Evolutionary conservation across 192 early-diverging fungal genomes (phyloP).

Genomic region (Mortierella antarctica): DNA sequence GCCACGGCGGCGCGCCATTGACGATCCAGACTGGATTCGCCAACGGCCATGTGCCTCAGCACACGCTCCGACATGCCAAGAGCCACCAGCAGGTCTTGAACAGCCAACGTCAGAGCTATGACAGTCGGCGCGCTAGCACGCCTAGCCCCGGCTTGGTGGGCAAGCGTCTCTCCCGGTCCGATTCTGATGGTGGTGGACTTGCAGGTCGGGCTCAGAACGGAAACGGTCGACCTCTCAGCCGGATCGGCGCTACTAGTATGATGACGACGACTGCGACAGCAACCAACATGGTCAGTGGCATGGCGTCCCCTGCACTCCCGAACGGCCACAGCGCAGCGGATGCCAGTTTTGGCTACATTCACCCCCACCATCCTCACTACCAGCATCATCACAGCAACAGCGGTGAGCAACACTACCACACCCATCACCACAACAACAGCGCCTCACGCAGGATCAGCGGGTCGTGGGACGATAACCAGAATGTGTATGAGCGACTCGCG

Average conservation of each 20-base stretch:
- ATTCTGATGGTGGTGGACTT: slow-evolving; percentile 25
- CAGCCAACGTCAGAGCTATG: slow-evolving; percentile 29
- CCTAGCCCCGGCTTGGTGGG: slow-evolving; percentile 36
- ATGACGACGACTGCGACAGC: slow-evolving; percentile 37
- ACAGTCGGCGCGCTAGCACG: slow-evolving; percentile 28
- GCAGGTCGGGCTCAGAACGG: slow-evolving; percentile 16
- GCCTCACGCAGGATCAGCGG: slow-evolving; percentile 41
- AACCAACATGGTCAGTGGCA: slow-evolving; percentile 42
- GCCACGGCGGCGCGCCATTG: slow-evolving; percentile 23
- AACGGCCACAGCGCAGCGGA: not conserved
- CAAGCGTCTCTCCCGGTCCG: slow-evolving; percentile 25
- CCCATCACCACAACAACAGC: slow-evolving; percentile 42
- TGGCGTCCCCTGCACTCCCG: slow-evolving; percentile 10
- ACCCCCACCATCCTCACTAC: slow-evolving; percentile 3
- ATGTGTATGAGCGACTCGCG: slow-evolving; percentile 48
- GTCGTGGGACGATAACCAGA: slow-evolving; percentile 49
- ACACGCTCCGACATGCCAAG: slow-evolving; percentile 42
- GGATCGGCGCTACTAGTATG: slow-evolving; percentile 19
- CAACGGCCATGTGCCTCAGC: slow-evolving; percentile 32
- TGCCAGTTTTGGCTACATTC: slow-evolving; percentile 1
- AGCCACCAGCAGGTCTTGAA: slow-evolving; percentile 45
- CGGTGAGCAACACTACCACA: slow-evolving; percentile 11
- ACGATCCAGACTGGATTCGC: slow-evolving; percentile 49
- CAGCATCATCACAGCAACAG: slow-evolving; percentile 14
- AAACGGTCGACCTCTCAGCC: slow-evolving; percentile 32